These are phyloP conservation scores for Flaveria sonorensis DNA, from an alignment of 129 eudicot genomes.

Conservation along the genomic window DNA sequence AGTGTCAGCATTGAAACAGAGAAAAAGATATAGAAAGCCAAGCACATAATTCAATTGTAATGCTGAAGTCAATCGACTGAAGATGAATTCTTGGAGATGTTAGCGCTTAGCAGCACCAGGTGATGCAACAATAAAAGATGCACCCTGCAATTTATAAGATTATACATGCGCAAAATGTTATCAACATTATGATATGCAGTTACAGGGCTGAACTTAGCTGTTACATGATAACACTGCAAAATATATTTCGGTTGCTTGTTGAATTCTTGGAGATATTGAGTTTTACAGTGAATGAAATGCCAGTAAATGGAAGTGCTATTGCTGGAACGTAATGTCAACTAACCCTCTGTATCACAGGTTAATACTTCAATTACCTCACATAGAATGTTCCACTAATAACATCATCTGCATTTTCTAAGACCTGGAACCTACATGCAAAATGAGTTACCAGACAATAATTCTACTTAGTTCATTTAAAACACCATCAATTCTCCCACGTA, in stretches of 20 bases:
- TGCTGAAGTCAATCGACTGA: not conserved
- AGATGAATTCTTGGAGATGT: slow-evolving; percentile 10
- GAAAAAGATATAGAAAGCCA: slow-evolving; percentile 13
- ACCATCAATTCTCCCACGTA: not conserved
- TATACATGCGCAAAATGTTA: slow-evolving; percentile 17
- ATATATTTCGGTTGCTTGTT: not conserved
- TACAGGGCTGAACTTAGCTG: slow-evolving; percentile 2
- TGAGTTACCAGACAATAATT: slow-evolving; percentile 5
- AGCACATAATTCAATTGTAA: slow-evolving; percentile 5
- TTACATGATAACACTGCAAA: not conserved
- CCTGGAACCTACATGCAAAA: not conserved
- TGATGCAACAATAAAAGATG: slow-evolving; percentile 10
- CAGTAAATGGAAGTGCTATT: slow-evolving; percentile 5
- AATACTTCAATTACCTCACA: not conserved
- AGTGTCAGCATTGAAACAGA: slow-evolving; percentile 14
- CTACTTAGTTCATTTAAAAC: not conserved
- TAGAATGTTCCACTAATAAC: slow-evolving; percentile 11
- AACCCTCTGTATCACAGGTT: not conserved
- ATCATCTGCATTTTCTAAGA: slow-evolving; percentile 12
- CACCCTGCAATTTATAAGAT: not conserved
- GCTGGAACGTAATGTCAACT: not conserved
- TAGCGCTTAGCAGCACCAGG: slow-evolving; percentile 3
- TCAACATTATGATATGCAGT: slow-evolving; percentile 1
- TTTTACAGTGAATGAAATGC: not conserved
- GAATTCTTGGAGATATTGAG: slow-evolving; percentile 2